Base-by-base conservation (phyloP, 805 yeast genomes). In the Wickerhamiella shivajii region DNA sequence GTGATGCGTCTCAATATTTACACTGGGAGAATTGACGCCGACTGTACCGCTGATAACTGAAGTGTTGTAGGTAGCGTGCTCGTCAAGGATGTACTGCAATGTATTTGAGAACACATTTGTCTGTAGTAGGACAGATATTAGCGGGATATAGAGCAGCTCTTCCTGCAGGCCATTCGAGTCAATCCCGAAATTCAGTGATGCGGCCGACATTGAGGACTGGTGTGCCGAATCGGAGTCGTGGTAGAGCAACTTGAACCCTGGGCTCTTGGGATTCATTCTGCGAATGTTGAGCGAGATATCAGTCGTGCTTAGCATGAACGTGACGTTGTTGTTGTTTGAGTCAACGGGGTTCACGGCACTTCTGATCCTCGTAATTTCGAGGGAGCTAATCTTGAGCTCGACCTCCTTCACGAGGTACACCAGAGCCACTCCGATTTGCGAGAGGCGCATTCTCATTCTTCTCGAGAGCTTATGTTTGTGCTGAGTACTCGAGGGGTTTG, bases 201-300 rank as follows among this genome's bases (percentile, higher is more conserved):
- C 48, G 3, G 54, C 41, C 9, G 58, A 43, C 29, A 55, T 38
- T 8, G 56, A 45, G 7, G 57, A 52, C 43, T 60, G 64, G 39
- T 60, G 64, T 3, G 64, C 63, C n/a, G 46, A 37, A 24, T 56
- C 61, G 3, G 40, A 40, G 18, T 39, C 37, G 6, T 45, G 45
- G 38, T 55, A 60, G 24, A 49, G 40, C 39, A 60, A 46, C 40
- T 55, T 49, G 44, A 59, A 61, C 1, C 61, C 62, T 8, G 63
- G 59, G 31, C 54, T 53, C 22, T 45, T 42, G 5, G 64, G 51
- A 37, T 54, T 59, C 41, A 59, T 49, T 4, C 64, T 46, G 29
- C 62, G 45, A 16, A 59, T 29, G 32, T 57, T 61, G 24, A 60
- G 37, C 11, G 47, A 43, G 31, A 57, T 24, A 36, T 60, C 64